A percentile compares a stretch with the other conserved stretches of the same genome.
Evolutionary conservation across 1,284 basidiomycete genomes (phyloP).

Genomic region (Moniliophthora roreri): DNA sequence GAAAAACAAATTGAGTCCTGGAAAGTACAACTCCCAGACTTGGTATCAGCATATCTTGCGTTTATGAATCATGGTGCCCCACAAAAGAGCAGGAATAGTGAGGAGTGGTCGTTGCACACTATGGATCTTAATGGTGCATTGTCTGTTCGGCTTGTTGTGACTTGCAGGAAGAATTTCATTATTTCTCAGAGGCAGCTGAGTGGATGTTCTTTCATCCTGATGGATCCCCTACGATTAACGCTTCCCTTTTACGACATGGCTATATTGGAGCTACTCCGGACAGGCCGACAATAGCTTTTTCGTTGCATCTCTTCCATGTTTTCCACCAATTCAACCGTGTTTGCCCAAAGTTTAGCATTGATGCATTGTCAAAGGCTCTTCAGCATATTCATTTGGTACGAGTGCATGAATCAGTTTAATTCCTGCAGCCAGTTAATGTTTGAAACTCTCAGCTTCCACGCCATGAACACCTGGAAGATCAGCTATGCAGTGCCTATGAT

Average conservation of each 20-base stretch:
- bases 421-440: not conserved
- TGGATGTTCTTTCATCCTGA: not conserved
- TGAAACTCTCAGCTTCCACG: too few relatives aligned
- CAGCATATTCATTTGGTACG: conserved; percentile 13
- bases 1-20: too few relatives aligned
- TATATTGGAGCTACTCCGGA: conserved; percentile 13
- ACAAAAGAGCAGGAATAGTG: too few relatives aligned
- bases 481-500: not conserved
- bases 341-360: conserved; percentile 16
- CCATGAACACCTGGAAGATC: not conserved
- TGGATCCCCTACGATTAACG: conserved; percentile 6
- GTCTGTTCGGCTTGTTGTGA: too few relatives aligned
- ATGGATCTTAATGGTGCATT: too few relatives aligned
- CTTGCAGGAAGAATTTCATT: too few relatives aligned
- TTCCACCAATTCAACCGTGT: conserved; percentile 15
- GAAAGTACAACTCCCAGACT: too few relatives aligned
- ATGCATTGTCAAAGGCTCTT: conserved; percentile 11
- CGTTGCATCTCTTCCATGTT: conserved; percentile 11
- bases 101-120: too few relatives aligned
- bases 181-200: not conserved
- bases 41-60: too few relatives aligned
- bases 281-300: conserved; percentile 12
- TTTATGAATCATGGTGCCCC: too few relatives aligned
- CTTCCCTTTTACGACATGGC: conserved; percentile 14
- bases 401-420: not conserved